These are phyloP conservation scores for Nitzschia putrida DNA, from an alignment of 108 stramenopile species.

Conservation along the genomic window DNA sequence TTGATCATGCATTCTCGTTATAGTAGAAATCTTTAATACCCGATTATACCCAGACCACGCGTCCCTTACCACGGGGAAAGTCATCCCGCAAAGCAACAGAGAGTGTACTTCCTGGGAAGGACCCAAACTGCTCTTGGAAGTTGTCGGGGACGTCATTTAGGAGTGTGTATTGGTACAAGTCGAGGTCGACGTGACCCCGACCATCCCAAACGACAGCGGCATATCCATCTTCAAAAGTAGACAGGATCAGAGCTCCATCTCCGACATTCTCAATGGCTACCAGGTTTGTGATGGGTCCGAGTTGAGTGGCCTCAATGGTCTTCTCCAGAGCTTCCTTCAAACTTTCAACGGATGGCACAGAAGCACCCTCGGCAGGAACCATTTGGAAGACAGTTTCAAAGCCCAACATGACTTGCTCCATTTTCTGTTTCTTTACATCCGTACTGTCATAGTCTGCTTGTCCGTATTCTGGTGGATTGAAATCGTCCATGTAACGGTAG, in stretches of 20 bases:
- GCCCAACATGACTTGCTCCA: conserved; percentile 60
- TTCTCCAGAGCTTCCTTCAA: background rate
- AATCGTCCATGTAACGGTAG: conserved; percentile 18
- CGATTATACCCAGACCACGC: background rate
- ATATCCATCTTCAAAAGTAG: conserved; percentile 22
- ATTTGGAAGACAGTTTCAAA: conserved; percentile 60
- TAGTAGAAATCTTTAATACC: background rate
- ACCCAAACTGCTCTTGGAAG: background rate
- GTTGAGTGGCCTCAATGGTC: background rate
- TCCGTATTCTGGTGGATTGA: conserved; percentile 26
- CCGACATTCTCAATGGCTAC: conserved; percentile 22
- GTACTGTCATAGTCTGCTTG: conserved; percentile 60
- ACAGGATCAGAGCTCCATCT: conserved; percentile 22
- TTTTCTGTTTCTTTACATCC: conserved; percentile 58
- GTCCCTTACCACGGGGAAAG: conserved; percentile 25
- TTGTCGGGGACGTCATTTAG: conserved; percentile 5
- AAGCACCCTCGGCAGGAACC: background rate
- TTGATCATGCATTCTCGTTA: background rate
- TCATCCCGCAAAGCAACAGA: conserved; percentile 2
- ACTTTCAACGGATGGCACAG: background rate
- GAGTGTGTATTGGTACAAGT: conserved; percentile 27
- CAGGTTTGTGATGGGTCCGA: background rate
- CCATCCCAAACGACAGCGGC: conserved; percentile 43
- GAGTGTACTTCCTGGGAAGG: background rate
- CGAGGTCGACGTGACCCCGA: conserved; percentile 30